Base-by-base conservation (phyloP, 257 asterid species). In the Solanum clarkiae region DNA sequence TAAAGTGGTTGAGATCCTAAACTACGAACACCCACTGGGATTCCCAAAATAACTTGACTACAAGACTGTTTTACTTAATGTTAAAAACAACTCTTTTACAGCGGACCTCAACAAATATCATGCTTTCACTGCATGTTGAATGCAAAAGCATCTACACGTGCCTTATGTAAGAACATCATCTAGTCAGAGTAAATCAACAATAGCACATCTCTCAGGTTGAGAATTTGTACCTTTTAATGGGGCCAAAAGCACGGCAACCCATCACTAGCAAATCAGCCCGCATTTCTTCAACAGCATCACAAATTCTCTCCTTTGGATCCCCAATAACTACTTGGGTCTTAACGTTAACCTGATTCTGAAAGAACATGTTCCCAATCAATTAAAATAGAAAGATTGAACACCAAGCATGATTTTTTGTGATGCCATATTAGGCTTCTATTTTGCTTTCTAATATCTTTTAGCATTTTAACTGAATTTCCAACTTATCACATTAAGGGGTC, bases 191-290 rank as follows among this genome's bases (percentile, higher is more conserved):
- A 12, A 18, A 29, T 53, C 26, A 86, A 68, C 66, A 51, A 81
- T 29, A 80, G 16, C 53, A 42, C 65, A 86, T 26, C 47, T 32
- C 22, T 14, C 36, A 56, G 36, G 69, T 56, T 53, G 36, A 82
- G 82, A 80, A 60, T 9, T 54, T 80, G 6, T 82, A 89, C 92
- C 93, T 91, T 88, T 88, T 91, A 68, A 91, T 84, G 20, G 93
- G 92, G 24, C 93, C 91, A 88, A 85, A 91, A 42, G 92, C 87
- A 54, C 93, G 93, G 71, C 82, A 85, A 1, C 93, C 93, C 91
- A 91, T 88, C 77, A 89, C 92, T 3, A 91, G 87, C 59, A 91
- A 84, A 85, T 91, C 91, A 60, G 90, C 92, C 79, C 88, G 87
- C 88, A 89, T 85, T 63, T 91, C 88, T 77, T 89, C 92, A 71